phyloP scores from a whole-genome alignment of 2,329 filamentous ascomycete species.

The Fusarium sp. region DNA sequence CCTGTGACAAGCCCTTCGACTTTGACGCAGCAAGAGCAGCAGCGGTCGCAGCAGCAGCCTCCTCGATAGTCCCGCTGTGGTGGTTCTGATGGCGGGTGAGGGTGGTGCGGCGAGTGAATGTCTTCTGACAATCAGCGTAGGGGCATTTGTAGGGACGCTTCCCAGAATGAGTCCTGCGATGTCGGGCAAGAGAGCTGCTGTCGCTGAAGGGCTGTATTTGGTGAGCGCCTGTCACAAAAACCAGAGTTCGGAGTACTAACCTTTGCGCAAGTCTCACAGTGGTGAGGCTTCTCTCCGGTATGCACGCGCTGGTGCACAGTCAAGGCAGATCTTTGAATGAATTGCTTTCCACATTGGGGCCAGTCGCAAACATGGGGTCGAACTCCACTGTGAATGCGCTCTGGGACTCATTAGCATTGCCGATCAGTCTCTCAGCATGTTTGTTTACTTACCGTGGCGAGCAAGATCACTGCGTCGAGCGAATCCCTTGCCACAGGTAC shows the following conservation, averaged over 20 bases:
- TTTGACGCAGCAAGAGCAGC: constrained; percentile 76
- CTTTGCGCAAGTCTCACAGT: constrained; percentile 97
- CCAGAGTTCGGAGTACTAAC: constrained; percentile 59
- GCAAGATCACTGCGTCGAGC: constrained; percentile 93
- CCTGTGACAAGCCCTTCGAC: constrained; percentile 54
- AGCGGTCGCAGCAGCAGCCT: constrained; percentile 88
- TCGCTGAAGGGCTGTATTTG: constrained; percentile 87
- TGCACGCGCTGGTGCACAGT: constrained; percentile 96
- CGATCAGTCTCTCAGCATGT: background rate
- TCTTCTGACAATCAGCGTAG: constrained; percentile 97
- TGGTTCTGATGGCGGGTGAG: constrained; percentile 96
- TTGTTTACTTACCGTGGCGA: constrained; percentile 78
- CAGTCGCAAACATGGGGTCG: constrained; percentile 93
- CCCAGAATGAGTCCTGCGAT: constrained; percentile 93
- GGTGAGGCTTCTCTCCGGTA: constrained; percentile 97
- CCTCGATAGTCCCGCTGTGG: constrained; percentile 93
- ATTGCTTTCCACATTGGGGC: constrained; percentile 90
- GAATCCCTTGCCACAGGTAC: constrained; percentile 90
- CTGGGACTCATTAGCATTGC: constrained; percentile 62
- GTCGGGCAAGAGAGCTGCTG: constrained; percentile 90
- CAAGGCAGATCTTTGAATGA: constrained; percentile 94
- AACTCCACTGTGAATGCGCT: constrained; percentile 93
- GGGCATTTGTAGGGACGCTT: constrained; percentile 98
- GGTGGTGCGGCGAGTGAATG: constrained; percentile 94
- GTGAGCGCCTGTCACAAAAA: constrained; percentile 14